phyloP scores from a whole-genome alignment of 73 alveolate genomes.

The Tetrahymena thermophila region DNA sequence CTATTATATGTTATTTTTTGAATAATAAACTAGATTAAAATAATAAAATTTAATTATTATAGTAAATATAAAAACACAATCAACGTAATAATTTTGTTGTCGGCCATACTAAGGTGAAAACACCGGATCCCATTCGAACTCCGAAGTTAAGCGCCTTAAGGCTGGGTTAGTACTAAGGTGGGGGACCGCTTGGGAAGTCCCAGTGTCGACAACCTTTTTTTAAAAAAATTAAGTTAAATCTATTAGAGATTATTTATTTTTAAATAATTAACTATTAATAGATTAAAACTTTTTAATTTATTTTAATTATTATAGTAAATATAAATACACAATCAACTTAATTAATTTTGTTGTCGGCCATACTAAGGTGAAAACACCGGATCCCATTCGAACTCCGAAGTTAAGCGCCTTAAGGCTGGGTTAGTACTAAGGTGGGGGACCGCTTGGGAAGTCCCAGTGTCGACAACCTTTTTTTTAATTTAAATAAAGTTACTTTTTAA shows the following conservation, averaged over 20 bases:
- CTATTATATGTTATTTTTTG: too few relatives aligned
- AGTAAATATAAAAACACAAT: neutral
- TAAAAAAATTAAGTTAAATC: too few relatives aligned
- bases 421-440: conserved; percentile 98
- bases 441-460: conserved; percentile 93
- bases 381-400: conserved; percentile 98
- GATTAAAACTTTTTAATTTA: too few relatives aligned
- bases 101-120: conserved; percentile 94
- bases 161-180: conserved; percentile 96
- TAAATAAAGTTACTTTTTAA: neutral
- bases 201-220: conserved; percentile 61
- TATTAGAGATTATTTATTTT: too few relatives aligned
- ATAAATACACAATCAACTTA: too few relatives aligned
- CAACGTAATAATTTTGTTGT: conserved; percentile 45
- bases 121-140: conserved; percentile 99
- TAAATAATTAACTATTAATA: too few relatives aligned
- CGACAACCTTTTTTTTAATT: conserved; percentile 46
- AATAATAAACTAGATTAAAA: too few relatives aligned
- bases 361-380: conserved; percentile 94
- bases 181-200: conserved; percentile 98
- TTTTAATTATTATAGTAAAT: too few relatives aligned
- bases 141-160: conserved; percentile 98
- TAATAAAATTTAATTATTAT: too few relatives aligned
- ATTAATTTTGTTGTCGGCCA: conserved; percentile 48
- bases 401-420: conserved; percentile 95